Evolutionary conservation across 345 rosid species (phyloP).

Genomic region (Eutrema heterophyllum): DNA sequence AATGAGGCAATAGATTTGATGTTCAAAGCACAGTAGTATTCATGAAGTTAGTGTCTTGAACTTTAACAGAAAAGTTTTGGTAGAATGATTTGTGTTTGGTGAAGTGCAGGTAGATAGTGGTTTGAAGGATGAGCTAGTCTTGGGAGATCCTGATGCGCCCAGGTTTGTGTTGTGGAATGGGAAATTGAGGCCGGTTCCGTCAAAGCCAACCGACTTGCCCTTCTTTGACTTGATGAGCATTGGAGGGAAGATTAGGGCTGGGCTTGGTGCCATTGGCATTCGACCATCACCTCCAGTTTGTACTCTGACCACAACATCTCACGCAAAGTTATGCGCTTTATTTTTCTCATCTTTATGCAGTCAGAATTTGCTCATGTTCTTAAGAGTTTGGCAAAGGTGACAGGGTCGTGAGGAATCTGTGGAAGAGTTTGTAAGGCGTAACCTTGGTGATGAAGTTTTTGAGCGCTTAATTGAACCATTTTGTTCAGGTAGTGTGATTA

Average conservation of each 20-base stretch:
- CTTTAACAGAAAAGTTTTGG: background rate
- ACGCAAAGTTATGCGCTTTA: background rate
- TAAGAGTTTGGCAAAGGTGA: constrained; percentile 63
- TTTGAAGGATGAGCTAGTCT: constrained; percentile 65
- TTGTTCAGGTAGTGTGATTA: constrained; percentile 57
- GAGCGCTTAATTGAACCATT: constrained; percentile 86
- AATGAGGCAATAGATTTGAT: background rate
- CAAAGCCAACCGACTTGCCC: constrained; percentile 63
- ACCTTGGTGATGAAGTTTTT: constrained; percentile 80
- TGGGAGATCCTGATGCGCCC: constrained; percentile 81
- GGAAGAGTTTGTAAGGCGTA: constrained; percentile 92
- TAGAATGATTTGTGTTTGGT: background rate
- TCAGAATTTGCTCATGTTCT: constrained; percentile 37
- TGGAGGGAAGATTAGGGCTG: constrained; percentile 76
- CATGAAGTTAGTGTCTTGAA: no score
- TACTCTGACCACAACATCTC: constrained; percentile 17
- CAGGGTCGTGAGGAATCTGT: constrained; percentile 96
- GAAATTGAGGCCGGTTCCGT: constrained; percentile 73
- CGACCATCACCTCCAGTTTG: constrained; percentile 83
- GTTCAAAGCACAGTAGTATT: no score
- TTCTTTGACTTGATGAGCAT: constrained; percentile 74
- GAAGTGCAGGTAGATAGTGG: constrained; percentile 66
- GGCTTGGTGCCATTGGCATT: constrained; percentile 73
- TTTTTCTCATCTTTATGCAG: background rate
- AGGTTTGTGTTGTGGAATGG: constrained; percentile 80